Conservation (phyloP, 225 moss, liverwort and hornwort species). For the Sphagnum tenellum region DNA sequence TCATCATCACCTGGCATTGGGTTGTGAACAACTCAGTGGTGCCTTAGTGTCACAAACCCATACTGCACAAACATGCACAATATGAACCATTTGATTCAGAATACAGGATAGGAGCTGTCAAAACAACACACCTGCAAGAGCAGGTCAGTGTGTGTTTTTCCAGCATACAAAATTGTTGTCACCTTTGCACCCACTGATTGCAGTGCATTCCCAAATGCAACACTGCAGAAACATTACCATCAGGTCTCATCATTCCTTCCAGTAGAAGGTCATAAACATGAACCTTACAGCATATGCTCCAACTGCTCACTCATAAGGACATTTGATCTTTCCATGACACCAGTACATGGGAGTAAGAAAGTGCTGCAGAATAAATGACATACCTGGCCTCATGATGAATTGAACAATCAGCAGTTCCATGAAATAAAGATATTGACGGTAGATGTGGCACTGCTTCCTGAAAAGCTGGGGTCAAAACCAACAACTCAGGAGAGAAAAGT, state of each 20-base stretch:
- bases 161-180: constrained; percentile 21
- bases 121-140: constrained; percentile 51
- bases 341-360: too few relatives aligned
- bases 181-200: constrained; percentile 35
- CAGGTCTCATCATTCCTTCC: too few relatives aligned
- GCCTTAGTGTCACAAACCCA: too few relatives aligned
- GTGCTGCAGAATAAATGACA: background rate
- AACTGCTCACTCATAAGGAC: too few relatives aligned
- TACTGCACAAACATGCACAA: too few relatives aligned
- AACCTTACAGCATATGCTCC: too few relatives aligned
- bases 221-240: constrained; percentile 17
- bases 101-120: background rate
- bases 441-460: constrained; percentile 35
- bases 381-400: constrained; percentile 63
- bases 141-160: constrained; percentile 82
- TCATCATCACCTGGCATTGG: constrained; percentile 69
- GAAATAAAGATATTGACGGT: constrained; percentile 53
- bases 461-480: constrained; percentile 41
- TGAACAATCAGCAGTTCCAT: constrained; percentile 59
- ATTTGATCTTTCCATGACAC: too few relatives aligned
- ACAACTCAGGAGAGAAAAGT: constrained; percentile 55
- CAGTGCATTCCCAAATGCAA: constrained; percentile 34
- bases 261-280: too few relatives aligned
- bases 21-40: constrained; percentile 28
- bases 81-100: too few relatives aligned